Base-by-base conservation (phyloP, 2,329 filamentous ascomycete species). In the Trichoderma aggressivum region DNA sequence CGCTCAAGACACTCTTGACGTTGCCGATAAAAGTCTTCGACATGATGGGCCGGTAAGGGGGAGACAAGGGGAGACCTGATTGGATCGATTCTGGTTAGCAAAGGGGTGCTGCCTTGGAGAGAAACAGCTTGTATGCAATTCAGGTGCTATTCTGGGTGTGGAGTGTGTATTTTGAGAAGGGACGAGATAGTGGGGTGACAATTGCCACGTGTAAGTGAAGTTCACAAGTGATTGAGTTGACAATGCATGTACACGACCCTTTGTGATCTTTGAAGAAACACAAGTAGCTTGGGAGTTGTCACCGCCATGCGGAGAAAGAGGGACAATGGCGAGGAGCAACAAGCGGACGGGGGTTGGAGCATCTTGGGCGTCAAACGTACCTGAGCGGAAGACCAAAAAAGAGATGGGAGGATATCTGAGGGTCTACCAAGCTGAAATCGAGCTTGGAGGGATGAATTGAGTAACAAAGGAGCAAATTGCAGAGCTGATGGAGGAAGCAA, bases 1-100 rank as follows among this genome's bases (percentile, higher is more conserved):
- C 96, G 78, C 94, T 98, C 78, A 97, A 86, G 76, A 97, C 93
- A 80, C 92, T 93, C 87, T 99, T 99, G 82, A 98, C 94, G 78
- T 90, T 92, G 80, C 91, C 89, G 81, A 89, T 82, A 77, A 88
- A 88, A 68, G 82, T 81, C 80, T 86, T 87, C 71, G 81, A 83
- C 85, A 87, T 86, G 77, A 71, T 82, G 78, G 61, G 71, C 71
- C 71, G 36, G 61, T 50, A 62, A 39, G 39, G 47, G 55, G 58
- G 47, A 53, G 39, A 64, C 69, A 56, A 59, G 64, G 69, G 63
- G 56, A 60, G 55, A 65, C 70, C 70, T 72, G 36, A 32, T 68
- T 59, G 47, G 36, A 16, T 36, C 10, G 26, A 36, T 34, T 34
- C 56, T 26, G 6, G 16, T 68, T 68, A 68, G 65, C 28, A 30